Conservation (phyloP, 73 alveolate genomes). For the Symbiodinium pilosum region DNA sequence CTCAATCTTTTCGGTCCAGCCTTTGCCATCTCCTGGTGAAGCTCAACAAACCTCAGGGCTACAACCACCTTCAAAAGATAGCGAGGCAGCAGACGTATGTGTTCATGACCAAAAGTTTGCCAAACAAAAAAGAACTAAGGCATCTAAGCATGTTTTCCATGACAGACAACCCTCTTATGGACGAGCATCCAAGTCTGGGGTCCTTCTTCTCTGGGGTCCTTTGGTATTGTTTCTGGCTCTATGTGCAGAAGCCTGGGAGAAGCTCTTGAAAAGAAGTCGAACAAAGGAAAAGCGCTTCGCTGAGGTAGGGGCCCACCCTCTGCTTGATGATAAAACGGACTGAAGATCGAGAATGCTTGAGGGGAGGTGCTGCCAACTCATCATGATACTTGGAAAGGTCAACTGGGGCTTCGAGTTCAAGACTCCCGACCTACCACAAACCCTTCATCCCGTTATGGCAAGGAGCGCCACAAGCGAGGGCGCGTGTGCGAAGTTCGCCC, state of each 20-base stretch:
- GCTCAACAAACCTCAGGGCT: not conserved
- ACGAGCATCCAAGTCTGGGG: too few species aligned
- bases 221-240: too few species aligned
- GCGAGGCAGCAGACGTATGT: too few species aligned
- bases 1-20: not conserved
- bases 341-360: not conserved
- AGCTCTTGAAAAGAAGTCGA: too few species aligned
- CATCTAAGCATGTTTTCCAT: too few species aligned
- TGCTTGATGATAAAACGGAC: not conserved
- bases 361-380: not conserved
- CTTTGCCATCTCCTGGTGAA: constrained; percentile 9
- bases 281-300: too few species aligned
- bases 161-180: too few species aligned
- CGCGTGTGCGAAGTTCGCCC: not conserved
- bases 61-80: too few species aligned
- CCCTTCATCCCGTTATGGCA: not conserved
- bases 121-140: too few species aligned
- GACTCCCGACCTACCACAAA: not conserved
- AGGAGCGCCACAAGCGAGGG: not conserved
- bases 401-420: not conserved
- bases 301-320: too few species aligned
- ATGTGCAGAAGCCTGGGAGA: too few species aligned
- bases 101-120: not conserved
- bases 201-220: too few species aligned
- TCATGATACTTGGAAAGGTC: not conserved